phyloP scores from a whole-genome alignment of 805 yeast species.

The Cyberlindnera americana region DNA sequence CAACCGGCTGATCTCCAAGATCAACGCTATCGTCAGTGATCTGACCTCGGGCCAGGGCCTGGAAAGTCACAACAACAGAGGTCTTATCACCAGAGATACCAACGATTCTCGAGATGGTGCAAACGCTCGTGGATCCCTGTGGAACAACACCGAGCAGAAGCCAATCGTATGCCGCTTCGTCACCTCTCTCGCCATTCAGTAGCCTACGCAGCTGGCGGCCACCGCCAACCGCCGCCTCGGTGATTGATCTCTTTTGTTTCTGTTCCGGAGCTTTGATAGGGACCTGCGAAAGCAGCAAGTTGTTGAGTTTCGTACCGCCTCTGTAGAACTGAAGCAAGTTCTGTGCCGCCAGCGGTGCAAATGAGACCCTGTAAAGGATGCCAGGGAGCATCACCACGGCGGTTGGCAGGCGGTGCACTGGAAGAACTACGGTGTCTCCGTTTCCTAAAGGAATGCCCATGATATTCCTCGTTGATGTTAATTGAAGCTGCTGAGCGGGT shows the following conservation, averaged over 20 bases:
- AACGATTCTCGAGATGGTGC: constrained; percentile 40
- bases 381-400: constrained; percentile 55
- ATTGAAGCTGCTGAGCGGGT: no score
- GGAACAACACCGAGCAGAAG: constrained; percentile 25
- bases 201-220: constrained; percentile 21
- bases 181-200: constrained; percentile 21
- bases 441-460: constrained; percentile 8
- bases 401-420: constrained; percentile 23
- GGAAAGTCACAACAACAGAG: constrained; percentile 43
- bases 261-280: neutral
- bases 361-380: constrained; percentile 54
- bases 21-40: constrained; percentile 20
- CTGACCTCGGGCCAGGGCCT: constrained; percentile 45
- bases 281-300: constrained; percentile 20
- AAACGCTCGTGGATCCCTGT: constrained; percentile 29
- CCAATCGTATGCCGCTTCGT: constrained; percentile 26
- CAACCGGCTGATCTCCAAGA: constrained; percentile 15
- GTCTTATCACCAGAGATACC: constrained; percentile 42
- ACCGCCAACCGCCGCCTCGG: constrained; percentile 17
- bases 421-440: constrained; percentile 13
- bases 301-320: constrained; percentile 19
- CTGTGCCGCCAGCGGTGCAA: constrained; percentile 44
- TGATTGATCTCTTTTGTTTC: no score
- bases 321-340: constrained; percentile 42
- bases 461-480: no score